phyloP scores from a whole-genome alignment of 345 rosid species.

The Euphorbia peplus region DNA sequence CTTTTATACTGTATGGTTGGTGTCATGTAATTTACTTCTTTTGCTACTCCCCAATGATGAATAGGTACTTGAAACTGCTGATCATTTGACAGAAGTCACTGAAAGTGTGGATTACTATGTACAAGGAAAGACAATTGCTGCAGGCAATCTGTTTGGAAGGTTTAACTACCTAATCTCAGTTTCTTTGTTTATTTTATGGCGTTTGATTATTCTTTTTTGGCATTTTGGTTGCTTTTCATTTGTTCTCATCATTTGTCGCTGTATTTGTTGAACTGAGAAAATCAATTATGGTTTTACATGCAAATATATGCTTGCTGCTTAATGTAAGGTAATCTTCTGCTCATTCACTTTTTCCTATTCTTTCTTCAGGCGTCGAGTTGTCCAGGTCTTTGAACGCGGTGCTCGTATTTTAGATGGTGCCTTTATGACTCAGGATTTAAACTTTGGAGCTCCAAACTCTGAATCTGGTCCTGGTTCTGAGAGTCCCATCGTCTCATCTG shows the following conservation, averaged over 20 bases:
- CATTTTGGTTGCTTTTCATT: neutral
- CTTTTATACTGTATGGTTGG: neutral
- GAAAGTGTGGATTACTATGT: conserved; percentile 98
- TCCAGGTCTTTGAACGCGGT: conserved; percentile 89
- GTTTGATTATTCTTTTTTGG: neutral
- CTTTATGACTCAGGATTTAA: conserved; percentile 89
- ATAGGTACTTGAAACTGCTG: conserved; percentile 97
- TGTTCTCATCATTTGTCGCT: neutral
- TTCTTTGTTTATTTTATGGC: conserved; percentile 1
- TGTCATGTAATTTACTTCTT: conserved; percentile 8
- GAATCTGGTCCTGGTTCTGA: conserved; percentile 71
- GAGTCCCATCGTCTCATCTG: conserved; percentile 60
- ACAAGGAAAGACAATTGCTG: conserved; percentile 93
- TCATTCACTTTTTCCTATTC: conserved; percentile 1
- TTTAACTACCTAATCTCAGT: conserved; percentile 22
- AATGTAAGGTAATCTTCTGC: neutral
- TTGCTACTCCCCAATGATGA: neutral
- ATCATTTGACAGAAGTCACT: conserved; percentile 93
- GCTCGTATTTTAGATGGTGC: conserved; percentile 95
- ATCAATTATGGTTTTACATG: conserved; percentile 6
- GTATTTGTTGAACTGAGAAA: neutral
- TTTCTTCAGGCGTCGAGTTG: conserved; percentile 76
- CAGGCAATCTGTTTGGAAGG: conserved; percentile 99
- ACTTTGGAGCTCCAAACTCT: conserved; percentile 63
- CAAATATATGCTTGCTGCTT: neutral